These are phyloP conservation scores for Diaporthe humulicola DNA, from an alignment of 2,329 filamentous ascomycete species.

Conservation along the genomic window DNA sequence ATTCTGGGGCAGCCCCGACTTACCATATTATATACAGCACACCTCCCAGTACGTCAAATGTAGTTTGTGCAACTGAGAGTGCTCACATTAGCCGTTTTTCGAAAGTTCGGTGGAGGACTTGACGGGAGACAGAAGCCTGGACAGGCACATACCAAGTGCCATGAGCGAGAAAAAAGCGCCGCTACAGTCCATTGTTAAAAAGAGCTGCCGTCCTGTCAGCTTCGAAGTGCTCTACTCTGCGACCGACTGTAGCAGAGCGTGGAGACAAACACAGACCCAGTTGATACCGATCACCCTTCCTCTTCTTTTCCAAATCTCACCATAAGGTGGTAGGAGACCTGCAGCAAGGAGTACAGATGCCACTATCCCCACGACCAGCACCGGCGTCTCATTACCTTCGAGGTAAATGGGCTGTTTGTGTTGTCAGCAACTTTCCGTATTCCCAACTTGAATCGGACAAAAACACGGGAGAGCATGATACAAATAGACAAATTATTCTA, in stretches of 20 bases:
- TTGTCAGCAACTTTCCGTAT: conserved; percentile 25
- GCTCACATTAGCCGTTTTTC: conserved; percentile 37
- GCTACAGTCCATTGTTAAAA: conserved; percentile 70
- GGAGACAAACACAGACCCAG: conserved; percentile 46
- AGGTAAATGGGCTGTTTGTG: conserved; percentile 63
- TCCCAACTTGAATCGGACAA: too few species aligned
- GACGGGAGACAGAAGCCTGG: neutral
- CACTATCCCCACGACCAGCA: conserved; percentile 68
- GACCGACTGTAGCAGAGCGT: conserved; percentile 38
- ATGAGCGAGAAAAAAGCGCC: conserved; percentile 75
- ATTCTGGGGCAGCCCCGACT: conserved; percentile 43
- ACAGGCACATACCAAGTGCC: conserved; percentile 62
- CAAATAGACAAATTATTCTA: neutral
- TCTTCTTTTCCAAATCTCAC: conserved; percentile 71
- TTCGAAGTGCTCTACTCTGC: neutral
- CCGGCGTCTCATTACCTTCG: conserved; percentile 65
- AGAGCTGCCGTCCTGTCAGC: conserved; percentile 53
- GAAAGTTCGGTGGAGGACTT: neutral
- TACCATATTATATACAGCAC: conserved; percentile 72
- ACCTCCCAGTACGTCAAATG: conserved; percentile 72
- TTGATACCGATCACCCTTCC: conserved; percentile 74
- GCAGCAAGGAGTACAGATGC: conserved; percentile 68
- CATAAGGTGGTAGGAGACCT: conserved; percentile 72
- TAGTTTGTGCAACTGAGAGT: conserved; percentile 66
- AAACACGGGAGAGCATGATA: neutral